These are phyloP conservation scores for Erodium trifolium DNA, from an alignment of 441 rosid species.

Conservation along the genomic window DNA sequence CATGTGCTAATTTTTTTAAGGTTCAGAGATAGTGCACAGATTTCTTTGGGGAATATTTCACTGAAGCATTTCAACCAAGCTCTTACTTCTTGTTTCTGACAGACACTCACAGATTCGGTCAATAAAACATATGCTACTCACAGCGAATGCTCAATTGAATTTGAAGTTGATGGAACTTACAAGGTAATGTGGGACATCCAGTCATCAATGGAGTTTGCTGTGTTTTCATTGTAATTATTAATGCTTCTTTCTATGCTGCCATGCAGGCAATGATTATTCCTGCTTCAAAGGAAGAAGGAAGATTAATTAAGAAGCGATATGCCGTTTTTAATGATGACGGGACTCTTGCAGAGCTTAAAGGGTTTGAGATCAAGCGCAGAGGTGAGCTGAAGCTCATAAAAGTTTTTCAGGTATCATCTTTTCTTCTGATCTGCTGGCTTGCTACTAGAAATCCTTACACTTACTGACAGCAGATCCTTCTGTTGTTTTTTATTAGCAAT, in stretches of 20 bases:
- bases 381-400: conserved; percentile 99
- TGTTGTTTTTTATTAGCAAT: neutral
- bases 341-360: conserved; percentile 97
- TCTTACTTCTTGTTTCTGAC: conserved; percentile 25
- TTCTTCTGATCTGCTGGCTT: conserved; percentile 11
- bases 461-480: neutral
- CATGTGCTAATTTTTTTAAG: conserved; percentile 1
- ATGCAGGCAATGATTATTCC: conserved; percentile 96
- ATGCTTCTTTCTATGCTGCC: conserved; percentile 16
- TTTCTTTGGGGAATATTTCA: conserved; percentile 14
- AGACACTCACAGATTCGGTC: conserved; percentile 82
- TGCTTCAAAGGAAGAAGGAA: conserved; percentile 98
- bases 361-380: conserved; percentile 99
- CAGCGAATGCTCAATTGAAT: conserved; percentile 98
- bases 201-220: conserved; percentile 12
- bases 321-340: conserved; percentile 99
- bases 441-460: conserved; percentile 1
- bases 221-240: conserved; percentile 17
- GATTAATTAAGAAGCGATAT: conserved; percentile 91
- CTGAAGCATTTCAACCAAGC: conserved; percentile 12
- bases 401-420: conserved; percentile 69
- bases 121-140: conserved; percentile 66
- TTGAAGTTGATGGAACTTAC: conserved; percentile 99
- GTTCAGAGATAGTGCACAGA: neutral
- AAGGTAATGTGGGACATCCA: conserved; percentile 49